These are phyloP conservation scores for Heliocybe sulcata DNA, from an alignment of 1,284 basidiomycete genomes.

Conservation along the genomic window DNA sequence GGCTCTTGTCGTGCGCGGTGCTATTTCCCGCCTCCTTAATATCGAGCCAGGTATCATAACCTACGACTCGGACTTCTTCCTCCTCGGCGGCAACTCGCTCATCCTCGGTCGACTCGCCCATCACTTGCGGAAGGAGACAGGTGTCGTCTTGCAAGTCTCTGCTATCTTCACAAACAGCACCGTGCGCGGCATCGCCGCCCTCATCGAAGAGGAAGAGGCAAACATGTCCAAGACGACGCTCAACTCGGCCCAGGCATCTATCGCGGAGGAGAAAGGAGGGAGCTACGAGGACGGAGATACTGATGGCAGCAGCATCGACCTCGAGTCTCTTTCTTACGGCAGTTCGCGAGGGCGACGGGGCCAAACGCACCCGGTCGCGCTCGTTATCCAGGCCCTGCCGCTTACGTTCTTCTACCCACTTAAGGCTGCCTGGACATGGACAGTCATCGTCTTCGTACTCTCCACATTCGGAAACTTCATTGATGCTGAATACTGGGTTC, in stretches of 20 bases:
- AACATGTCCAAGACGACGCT: constrained; percentile 5
- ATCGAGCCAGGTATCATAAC: constrained; percentile 27
- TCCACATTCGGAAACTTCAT: constrained; percentile 22
- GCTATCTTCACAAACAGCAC: constrained; percentile 34
- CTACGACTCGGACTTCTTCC: constrained; percentile 34
- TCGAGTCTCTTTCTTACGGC: constrained; percentile 3
- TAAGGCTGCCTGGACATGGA: constrained; percentile 34
- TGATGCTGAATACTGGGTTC: constrained; percentile 24
- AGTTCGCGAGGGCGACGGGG: constrained; percentile 18
- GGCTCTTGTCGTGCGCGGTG: constrained; percentile 29
- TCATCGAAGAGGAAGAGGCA: constrained; percentile 24
- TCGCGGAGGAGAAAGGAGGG: background rate
- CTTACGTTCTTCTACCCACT: constrained; percentile 34
- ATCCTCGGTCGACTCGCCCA: constrained; percentile 36
- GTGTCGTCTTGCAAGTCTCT: constrained; percentile 28
- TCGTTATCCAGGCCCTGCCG: constrained; percentile 34
- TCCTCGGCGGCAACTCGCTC: constrained; percentile 37
- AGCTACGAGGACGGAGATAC: background rate
- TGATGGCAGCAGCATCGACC: background rate
- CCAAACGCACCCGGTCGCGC: constrained; percentile 28
- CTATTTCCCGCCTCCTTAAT: constrained; percentile 30
- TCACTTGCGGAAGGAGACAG: constrained; percentile 30
- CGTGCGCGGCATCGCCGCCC: constrained; percentile 29
- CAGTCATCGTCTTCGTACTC: constrained; percentile 21
- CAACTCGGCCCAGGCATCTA: background rate